These are phyloP conservation scores for Oryza rufipogon DNA, from an alignment of 176 grass and related monocot genomes.

Conservation along the genomic window DNA sequence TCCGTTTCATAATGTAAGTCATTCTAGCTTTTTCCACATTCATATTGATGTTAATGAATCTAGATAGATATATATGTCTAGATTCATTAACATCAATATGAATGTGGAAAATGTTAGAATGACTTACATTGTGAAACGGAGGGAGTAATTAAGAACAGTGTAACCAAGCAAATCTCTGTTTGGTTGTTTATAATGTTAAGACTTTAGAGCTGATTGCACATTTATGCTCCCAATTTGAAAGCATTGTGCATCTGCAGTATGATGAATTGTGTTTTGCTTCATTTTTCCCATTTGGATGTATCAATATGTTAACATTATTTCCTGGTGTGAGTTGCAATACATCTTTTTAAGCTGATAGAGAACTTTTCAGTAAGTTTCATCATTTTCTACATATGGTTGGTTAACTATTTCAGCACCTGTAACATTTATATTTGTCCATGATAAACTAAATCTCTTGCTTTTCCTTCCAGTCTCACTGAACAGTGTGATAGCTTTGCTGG, in stretches of 20 bases:
- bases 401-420: conserved; percentile 17
- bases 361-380: conserved; percentile 21
- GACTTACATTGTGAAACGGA: too few species aligned
- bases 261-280: conserved; percentile 20
- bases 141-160: background rate
- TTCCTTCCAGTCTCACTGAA: conserved; percentile 86
- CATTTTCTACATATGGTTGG: conserved; percentile 24
- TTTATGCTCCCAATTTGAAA: conserved; percentile 13
- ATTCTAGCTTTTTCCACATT: too few species aligned
- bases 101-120: too few species aligned
- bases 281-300: background rate
- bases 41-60: too few species aligned
- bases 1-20: too few species aligned
- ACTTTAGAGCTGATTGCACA: background rate
- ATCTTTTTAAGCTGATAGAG: conserved; percentile 16
- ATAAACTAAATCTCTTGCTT: conserved; percentile 28
- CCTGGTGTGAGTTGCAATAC: background rate
- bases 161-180: background rate
- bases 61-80: too few species aligned
- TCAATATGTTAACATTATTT: conserved; percentile 26
- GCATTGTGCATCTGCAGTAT: conserved; percentile 17
- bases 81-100: too few species aligned
- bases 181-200: conserved; percentile 11
- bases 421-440: conserved; percentile 24
- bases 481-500: conserved; percentile 93